Evolutionary conservation across 805 yeast species (phyloP).

Genomic region (Pichia deserticola): DNA sequence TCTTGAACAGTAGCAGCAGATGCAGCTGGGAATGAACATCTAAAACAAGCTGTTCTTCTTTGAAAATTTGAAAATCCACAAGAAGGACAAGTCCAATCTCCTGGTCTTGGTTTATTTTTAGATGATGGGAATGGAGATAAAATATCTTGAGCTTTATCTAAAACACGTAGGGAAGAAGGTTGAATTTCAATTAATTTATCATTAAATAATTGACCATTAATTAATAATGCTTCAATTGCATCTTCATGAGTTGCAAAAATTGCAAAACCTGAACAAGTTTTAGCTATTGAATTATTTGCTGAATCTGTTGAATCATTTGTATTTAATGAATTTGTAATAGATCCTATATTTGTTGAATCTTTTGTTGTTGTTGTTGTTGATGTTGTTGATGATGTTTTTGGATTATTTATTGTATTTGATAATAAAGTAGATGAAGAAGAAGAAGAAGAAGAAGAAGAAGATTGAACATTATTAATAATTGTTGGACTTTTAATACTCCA

Average conservation of each 20-base stretch:
- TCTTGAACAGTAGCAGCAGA: conserved; percentile 65
- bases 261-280: conserved; percentile 65
- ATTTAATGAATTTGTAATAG: too few species aligned
- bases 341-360: too few species aligned
- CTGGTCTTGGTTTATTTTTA: conserved; percentile 85
- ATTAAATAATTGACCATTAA: conserved; percentile 70
- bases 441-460: neutral
- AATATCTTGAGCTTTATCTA: conserved; percentile 77
- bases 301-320: neutral
- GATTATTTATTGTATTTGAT: neutral
- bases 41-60: conserved; percentile 86
- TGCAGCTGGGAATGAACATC: conserved; percentile 84
- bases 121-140: conserved; percentile 80
- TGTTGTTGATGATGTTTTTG: neutral
- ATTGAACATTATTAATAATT: too few species aligned
- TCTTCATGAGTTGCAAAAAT: conserved; percentile 81
- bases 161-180: conserved; percentile 71
- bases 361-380: too few species aligned
- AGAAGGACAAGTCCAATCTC: conserved; percentile 97
- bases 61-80: conserved; percentile 95
- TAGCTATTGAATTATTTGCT: neutral
- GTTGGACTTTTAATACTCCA: conserved; percentile 52
- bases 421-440: neutral
- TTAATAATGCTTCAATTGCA: conserved; percentile 66
- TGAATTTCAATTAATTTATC: conserved; percentile 78